Conservation (phyloP, 2,329 filamentous ascomycete species). For the Colletotrichum godetiae region DNA sequence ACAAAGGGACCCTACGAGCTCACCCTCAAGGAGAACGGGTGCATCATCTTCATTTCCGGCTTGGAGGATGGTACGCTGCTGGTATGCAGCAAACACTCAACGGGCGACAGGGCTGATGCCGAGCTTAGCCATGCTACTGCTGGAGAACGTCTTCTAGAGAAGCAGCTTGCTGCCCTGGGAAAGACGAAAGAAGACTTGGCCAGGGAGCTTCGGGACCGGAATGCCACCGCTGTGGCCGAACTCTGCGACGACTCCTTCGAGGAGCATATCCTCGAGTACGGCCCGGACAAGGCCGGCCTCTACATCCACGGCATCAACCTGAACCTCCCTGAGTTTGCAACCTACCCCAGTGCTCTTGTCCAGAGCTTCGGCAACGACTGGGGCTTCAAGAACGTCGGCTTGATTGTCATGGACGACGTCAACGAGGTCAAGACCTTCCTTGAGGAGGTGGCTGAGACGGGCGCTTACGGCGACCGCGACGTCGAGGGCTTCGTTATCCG, state of each 20-base stretch:
- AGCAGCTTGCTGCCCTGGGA: constrained; percentile 80
- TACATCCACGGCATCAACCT: constrained; percentile 97
- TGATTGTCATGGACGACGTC: constrained; percentile 81
- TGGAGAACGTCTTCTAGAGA: constrained; percentile 85
- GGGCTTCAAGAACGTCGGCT: constrained; percentile 92
- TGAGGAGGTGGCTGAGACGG: constrained; percentile 86
- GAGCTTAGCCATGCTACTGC: constrained; percentile 84
- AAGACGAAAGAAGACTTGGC: constrained; percentile 85
- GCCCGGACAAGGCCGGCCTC: constrained; percentile 83
- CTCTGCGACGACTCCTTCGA: constrained; percentile 97
- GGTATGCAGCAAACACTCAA: constrained; percentile 99
- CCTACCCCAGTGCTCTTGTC: constrained; percentile 84
- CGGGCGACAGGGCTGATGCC: constrained; percentile 78
- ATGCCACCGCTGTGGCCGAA: constrained; percentile 94
- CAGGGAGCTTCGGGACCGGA: constrained; percentile 78
- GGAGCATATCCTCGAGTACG: constrained; percentile 94
- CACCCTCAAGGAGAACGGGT: constrained; percentile 98
- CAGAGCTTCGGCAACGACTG: constrained; percentile 90
- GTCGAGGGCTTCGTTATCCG: constrained; percentile 97
- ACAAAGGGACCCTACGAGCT: constrained; percentile 93
- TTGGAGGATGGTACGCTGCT: constrained; percentile 89
- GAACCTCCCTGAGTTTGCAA: constrained; percentile 92
- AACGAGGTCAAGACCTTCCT: constrained; percentile 82
- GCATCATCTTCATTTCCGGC: constrained; percentile 96
- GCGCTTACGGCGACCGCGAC: constrained; percentile 89